These are phyloP conservation scores for Besnoitia besnoiti DNA, from an alignment of 169 alveolate species.

Conservation along the genomic window DNA sequence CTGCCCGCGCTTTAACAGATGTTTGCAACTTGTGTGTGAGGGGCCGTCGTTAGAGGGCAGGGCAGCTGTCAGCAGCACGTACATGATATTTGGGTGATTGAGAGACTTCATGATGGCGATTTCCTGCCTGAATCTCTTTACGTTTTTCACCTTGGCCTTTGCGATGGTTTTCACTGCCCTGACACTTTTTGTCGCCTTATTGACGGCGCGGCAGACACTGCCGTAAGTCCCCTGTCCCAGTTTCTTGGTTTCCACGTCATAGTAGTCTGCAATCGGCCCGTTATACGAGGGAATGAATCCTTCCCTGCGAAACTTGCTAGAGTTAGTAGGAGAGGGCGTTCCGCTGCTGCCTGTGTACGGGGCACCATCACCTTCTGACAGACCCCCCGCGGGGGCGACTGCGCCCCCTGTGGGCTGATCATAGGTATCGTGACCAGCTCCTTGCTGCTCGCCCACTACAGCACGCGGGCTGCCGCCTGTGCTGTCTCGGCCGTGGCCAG, in stretches of 20 bases:
- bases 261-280: constrained; percentile 68
- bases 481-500: not conserved
- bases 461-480: not conserved
- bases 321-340: not conserved
- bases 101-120: constrained; percentile 79
- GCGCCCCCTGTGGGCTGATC: not conserved
- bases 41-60: too few species aligned
- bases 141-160: constrained; percentile 79
- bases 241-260: constrained; percentile 67
- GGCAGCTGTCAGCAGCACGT: too few species aligned
- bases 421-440: not conserved
- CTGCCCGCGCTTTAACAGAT: too few species aligned
- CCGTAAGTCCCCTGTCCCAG: constrained; percentile 76
- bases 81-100: constrained; percentile 75
- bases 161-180: constrained; percentile 85
- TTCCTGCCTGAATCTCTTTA: constrained; percentile 84
- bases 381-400: not conserved
- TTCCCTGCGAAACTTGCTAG: constrained; percentile 58
- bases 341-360: not conserved
- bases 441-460: not conserved
- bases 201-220: constrained; percentile 71
- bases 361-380: not conserved
- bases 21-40: too few species aligned
- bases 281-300: constrained; percentile 65
- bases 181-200: constrained; percentile 68